Percentiles rank a stretch among this genome's conserved stretches.
Evolutionary conservation across 148 eudicot species (phyloP).

Genomic region (Camellia japonica): DNA sequence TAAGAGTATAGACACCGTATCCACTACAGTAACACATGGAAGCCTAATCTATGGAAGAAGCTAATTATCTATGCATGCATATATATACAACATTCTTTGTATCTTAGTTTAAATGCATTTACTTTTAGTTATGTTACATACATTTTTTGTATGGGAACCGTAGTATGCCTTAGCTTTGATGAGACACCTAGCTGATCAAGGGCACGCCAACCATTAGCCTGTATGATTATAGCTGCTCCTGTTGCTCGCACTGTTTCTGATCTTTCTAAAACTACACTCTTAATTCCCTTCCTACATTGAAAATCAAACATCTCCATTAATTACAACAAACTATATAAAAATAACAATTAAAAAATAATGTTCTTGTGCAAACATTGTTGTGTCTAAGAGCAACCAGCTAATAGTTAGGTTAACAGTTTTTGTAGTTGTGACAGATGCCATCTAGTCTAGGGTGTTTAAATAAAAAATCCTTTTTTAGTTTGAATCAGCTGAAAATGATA

Average conservation of each 20-base stretch:
- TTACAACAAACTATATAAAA: neutral
- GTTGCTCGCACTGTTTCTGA: constrained; percentile 35
- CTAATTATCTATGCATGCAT: no score
- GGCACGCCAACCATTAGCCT: constrained; percentile 57
- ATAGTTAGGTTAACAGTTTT: neutral
- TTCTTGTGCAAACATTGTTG: neutral
- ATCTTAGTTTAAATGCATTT: no score
- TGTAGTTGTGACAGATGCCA: no score
- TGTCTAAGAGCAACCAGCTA: neutral
- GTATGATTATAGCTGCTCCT: constrained; percentile 51
- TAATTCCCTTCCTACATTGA: constrained; percentile 42
- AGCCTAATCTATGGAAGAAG: no score
- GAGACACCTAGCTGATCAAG: constrained; percentile 53
- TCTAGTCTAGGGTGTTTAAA: no score
- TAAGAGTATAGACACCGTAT: no score
- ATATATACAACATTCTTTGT: no score
- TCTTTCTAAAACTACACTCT: constrained; percentile 48
- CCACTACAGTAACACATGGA: no score
- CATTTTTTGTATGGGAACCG: constrained; percentile 23
- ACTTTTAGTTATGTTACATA: no score
- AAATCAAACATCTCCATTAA: neutral
- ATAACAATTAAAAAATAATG: no score
- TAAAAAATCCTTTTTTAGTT: no score
- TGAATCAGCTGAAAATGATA: no score
- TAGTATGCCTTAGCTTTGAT: constrained; percentile 29